A percentile compares a stretch with the other conserved stretches of the same genome.
Evolutionary conservation across 768 basidiomycete genomes (phyloP).

Genomic region (Psilocybe cubensis): DNA sequence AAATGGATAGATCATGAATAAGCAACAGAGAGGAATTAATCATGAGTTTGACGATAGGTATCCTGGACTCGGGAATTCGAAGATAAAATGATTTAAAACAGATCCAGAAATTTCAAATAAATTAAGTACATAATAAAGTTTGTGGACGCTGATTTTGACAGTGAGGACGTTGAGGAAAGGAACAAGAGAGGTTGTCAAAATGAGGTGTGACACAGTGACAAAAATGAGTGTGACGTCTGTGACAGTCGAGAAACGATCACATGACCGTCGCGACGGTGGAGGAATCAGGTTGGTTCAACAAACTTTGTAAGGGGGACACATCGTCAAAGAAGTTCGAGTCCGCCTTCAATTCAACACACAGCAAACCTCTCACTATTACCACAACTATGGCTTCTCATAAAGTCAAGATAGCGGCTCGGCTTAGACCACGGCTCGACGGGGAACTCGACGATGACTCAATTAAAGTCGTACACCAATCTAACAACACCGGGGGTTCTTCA

Average conservation of each 20-base stretch:
- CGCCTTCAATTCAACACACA: constrained; percentile 7
- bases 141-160: no score
- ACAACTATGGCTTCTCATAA: constrained; percentile 43
- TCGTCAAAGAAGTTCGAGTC: constrained; percentile 4
- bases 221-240: not conserved
- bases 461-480: constrained; percentile 48
- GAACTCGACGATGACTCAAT: constrained; percentile 69
- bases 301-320: not conserved
- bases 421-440: constrained; percentile 64
- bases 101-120: no score
- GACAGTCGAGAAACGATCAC: constrained; percentile 10
- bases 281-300: not conserved
- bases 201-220: constrained; percentile 1
- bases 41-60: no score
- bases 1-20: no score
- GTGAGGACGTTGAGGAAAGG: no score
- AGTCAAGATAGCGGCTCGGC: constrained; percentile 73
- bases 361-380: not conserved
- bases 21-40: no score
- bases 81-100: no score
- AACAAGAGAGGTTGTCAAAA: no score
- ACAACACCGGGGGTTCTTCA: constrained; percentile 31
- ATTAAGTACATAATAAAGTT: no score
- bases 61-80: no score
- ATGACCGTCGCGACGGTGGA: constrained; percentile 22